Evolutionary conservation across 1,284 basidiomycete species (phyloP).

Genomic region (Trichosporon ovoides): DNA sequence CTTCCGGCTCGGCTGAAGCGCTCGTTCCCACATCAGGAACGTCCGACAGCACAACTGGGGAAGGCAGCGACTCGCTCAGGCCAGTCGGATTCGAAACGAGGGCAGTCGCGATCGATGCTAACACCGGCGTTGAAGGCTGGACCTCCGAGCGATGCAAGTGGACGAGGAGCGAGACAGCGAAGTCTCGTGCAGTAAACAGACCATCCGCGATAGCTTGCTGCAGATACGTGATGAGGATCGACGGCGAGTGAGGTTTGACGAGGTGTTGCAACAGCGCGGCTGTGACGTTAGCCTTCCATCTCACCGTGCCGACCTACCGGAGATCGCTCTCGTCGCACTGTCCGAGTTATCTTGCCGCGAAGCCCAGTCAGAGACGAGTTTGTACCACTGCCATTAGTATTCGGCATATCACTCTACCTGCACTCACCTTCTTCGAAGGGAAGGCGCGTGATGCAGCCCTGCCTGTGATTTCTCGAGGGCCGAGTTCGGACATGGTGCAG

Average conservation of each 20-base stretch:
- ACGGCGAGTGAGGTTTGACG: constrained; percentile 23
- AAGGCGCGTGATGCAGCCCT: constrained; percentile 17
- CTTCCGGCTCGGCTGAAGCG: constrained; percentile 11
- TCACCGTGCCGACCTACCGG: neutral
- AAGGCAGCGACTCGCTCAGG: constrained; percentile 16
- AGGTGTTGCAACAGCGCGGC: constrained; percentile 29
- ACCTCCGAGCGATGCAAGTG: constrained; percentile 16
- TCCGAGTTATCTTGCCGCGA: constrained; percentile 1
- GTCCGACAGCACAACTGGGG: constrained; percentile 11
- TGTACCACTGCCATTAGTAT: constrained; percentile 14
- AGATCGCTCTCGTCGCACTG: neutral
- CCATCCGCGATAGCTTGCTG: constrained; percentile 20
- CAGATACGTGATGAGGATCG: constrained; percentile 33
- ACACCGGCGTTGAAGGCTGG: constrained; percentile 8
- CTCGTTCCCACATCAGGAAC: constrained; percentile 30
- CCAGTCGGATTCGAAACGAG: constrained; percentile 24
- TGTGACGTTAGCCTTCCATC: constrained; percentile 9
- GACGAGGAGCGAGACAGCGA: constrained; percentile 28
- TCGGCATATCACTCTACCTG: neutral
- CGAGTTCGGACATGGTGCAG: constrained; percentile 8
- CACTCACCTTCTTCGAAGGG: constrained; percentile 13
- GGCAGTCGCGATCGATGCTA: constrained; percentile 24
- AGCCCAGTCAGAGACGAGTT: constrained; percentile 7
- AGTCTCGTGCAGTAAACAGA: constrained; percentile 23
- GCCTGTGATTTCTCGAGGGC: constrained; percentile 14